A percentile compares a stretch with the other conserved stretches of the same genome.
Evolutionary conservation across 169 alveolate genomes (phyloP).

Genomic region (Eimeria acervulina): DNA sequence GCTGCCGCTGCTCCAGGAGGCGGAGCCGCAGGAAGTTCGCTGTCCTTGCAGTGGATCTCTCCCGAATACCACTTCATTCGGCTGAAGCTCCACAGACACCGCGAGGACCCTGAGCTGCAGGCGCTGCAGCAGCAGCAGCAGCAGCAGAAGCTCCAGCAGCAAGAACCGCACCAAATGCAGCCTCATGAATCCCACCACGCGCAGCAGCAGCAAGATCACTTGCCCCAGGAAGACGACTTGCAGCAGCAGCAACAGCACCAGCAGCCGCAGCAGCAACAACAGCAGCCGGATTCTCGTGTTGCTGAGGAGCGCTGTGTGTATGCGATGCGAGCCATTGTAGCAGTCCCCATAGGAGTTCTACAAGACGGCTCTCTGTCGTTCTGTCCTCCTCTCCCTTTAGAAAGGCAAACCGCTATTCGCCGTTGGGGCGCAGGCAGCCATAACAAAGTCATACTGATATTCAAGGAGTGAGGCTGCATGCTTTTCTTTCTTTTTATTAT

Average conservation of each 20-base stretch:
- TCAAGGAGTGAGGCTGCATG: background rate
- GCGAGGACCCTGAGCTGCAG: constrained; percentile 1
- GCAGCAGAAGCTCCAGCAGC: constrained; percentile 58
- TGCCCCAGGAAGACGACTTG: constrained; percentile 6
- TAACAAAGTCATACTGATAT: constrained; percentile 32
- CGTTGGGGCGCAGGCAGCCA: constrained; percentile 77
- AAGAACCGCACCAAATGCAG: constrained; percentile 20
- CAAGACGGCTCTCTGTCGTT: constrained; percentile 28
- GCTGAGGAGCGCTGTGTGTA: constrained; percentile 39
- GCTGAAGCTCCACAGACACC: constrained; percentile 5
- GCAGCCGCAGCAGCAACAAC: constrained; percentile 46
- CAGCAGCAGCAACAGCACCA: background rate
- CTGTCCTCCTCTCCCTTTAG: constrained; percentile 51
- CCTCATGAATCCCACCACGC: background rate
- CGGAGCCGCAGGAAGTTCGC: background rate
- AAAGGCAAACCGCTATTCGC: background rate
- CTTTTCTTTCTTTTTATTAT: too few relatives aligned
- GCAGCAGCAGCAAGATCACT: background rate
- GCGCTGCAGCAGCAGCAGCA: constrained; percentile 70
- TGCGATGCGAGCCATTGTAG: constrained; percentile 57
- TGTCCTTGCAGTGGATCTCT: background rate
- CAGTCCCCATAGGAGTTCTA: constrained; percentile 75
- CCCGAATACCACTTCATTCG: constrained; percentile 25
- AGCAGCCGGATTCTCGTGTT: background rate
- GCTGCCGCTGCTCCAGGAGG: background rate